Conservation (phyloP, 331 rosid species). For the Arachis monticola region DNA sequence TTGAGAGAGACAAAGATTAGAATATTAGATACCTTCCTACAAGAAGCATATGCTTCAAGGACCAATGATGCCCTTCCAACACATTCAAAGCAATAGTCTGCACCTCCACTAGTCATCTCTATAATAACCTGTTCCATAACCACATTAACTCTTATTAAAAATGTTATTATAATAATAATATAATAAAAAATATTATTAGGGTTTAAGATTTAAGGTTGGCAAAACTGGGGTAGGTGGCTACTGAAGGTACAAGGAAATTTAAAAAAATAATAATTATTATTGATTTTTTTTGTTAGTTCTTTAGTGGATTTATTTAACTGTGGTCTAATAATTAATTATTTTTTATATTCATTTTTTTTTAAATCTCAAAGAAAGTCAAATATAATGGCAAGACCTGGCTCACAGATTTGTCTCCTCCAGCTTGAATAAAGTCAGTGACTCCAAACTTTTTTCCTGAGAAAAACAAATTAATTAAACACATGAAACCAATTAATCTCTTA, state of each 20-base stretch:
- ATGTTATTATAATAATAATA: not conserved
- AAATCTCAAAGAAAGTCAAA: no score
- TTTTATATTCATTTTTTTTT: no score
- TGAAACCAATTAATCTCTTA: constrained; percentile 12
- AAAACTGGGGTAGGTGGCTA: no score
- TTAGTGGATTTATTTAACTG: no score
- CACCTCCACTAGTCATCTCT: constrained; percentile 77
- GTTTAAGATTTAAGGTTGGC: no score
- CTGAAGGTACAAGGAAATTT: no score
- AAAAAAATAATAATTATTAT: no score
- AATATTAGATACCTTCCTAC: constrained; percentile 59
- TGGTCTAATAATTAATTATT: no score
- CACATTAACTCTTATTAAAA: not conserved
- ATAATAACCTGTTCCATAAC: constrained; percentile 52
- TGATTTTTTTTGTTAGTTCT: no score
- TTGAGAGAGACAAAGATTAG: not conserved
- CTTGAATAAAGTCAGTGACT: constrained; percentile 67
- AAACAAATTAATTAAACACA: constrained; percentile 7
- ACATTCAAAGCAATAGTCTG: constrained; percentile 90
- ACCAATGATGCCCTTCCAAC: constrained; percentile 79
- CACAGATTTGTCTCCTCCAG: constrained; percentile 60
- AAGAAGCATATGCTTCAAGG: constrained; percentile 78
- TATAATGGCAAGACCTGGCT: constrained; percentile 59
- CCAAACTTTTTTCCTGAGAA: constrained; percentile 78
- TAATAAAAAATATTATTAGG: no score